Evolutionary conservation across 2,329 filamentous ascomycete species (phyloP).

Genomic region (Domatiomyces globalis): DNA sequence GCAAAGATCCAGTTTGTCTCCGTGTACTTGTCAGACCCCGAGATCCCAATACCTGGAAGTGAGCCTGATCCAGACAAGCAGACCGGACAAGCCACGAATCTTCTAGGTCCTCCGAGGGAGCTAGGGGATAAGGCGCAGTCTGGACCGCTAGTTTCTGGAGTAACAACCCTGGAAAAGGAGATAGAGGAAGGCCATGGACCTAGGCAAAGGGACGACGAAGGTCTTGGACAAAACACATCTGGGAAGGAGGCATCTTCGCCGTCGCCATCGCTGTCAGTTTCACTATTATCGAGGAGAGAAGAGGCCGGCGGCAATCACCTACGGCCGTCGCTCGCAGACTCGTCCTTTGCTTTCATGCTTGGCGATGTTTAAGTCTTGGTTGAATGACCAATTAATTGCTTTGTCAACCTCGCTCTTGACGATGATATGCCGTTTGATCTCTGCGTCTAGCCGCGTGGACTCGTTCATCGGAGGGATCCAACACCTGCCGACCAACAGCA

Average conservation of each 20-base stretch:
- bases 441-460: no score
- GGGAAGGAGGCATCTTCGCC: background rate
- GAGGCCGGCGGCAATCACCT: conserved; percentile 4
- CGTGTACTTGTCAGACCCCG: conserved; percentile 28
- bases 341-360: conserved; percentile 39
- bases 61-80: conserved; percentile 1
- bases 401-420: conserved; percentile 32
- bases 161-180: conserved; percentile 1
- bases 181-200: background rate
- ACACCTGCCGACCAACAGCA: no score
- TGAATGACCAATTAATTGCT: no score
- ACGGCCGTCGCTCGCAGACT: conserved; percentile 31
- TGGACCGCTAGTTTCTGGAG: background rate
- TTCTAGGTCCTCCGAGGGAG: no score
- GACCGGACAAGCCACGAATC: background rate
- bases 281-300: background rate
- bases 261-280: background rate
- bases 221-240: background rate
- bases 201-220: background rate
- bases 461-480: no score
- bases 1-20: conserved; percentile 31
- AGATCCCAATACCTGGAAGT: conserved; percentile 20
- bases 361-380: no score
- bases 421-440: conserved; percentile 31
- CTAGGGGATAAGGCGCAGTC: background rate